Conservation (phyloP, 345 rosid genomes). For the Ceriops zippeliana region DNA sequence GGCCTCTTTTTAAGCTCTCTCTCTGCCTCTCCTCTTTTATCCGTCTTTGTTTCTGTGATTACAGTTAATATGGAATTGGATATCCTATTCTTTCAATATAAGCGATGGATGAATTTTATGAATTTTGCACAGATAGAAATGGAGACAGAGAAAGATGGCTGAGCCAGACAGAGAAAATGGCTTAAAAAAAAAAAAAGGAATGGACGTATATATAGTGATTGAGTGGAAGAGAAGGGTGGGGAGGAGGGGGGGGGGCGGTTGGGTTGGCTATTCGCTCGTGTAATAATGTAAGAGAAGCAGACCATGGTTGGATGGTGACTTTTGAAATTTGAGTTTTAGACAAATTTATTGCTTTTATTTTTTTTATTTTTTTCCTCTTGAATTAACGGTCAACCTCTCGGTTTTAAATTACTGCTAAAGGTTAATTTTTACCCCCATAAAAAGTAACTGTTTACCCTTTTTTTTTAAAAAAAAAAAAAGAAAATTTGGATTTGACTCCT, state of each 20-base stretch:
- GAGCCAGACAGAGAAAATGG: neutral
- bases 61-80: slow-evolving; percentile 18
- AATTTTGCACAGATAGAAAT: neutral
- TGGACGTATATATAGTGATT: neutral
- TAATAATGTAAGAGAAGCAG: slow-evolving; percentile 22
- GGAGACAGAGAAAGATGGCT: slow-evolving; percentile 3
- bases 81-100: neutral
- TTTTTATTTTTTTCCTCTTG: neutral
- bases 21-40: slow-evolving; percentile 5
- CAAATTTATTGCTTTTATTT: neutral
- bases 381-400: neutral
- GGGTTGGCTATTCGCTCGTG: slow-evolving; percentile 30
- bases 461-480: too few species aligned
- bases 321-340: neutral
- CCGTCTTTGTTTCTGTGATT: neutral
- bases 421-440: too few species aligned
- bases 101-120: slow-evolving; percentile 28
- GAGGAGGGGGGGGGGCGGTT: neutral
- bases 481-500: too few species aligned
- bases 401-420: too few species aligned
- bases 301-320: slow-evolving; percentile 34
- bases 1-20: slow-evolving; percentile 43
- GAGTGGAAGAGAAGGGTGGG: neutral
- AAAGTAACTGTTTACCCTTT: too few species aligned
- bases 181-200: neutral